These are phyloP conservation scores for Chenopodium quinoa DNA, from an alignment of 148 eudicot species.

Conservation along the genomic window DNA sequence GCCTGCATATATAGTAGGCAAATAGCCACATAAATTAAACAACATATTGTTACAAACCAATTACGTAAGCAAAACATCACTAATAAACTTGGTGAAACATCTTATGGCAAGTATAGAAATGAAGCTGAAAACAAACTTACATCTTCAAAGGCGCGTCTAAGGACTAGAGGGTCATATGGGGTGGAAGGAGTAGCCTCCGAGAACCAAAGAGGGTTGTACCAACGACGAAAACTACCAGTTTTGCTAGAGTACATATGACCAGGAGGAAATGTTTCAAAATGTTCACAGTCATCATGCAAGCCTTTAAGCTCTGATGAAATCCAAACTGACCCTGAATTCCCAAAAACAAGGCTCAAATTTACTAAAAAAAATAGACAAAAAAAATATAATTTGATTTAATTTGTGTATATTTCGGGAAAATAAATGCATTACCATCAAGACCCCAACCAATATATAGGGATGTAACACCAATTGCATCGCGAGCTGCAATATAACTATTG, in stretches of 20 bases:
- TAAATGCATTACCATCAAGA: constrained; percentile 59
- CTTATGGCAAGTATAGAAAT: not conserved
- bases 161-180: constrained; percentile 77
- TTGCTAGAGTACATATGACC: constrained; percentile 88
- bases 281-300: constrained; percentile 82
- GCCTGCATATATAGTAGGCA: constrained; percentile 42
- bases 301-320: constrained; percentile 89
- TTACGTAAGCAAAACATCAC: not conserved
- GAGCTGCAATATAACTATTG: constrained; percentile 80
- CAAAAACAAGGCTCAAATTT: not conserved
- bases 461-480: constrained; percentile 90
- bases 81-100: not conserved
- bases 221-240: constrained; percentile 54
- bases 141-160: constrained; percentile 80
- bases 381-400: not conserved
- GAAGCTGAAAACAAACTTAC: constrained; percentile 30
- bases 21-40: no score
- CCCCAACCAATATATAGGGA: constrained; percentile 96
- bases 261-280: constrained; percentile 81
- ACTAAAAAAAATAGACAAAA: no score
- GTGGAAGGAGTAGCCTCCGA: constrained; percentile 71
- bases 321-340: constrained; percentile 72
- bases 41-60: no score
- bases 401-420: not conserved
- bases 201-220: constrained; percentile 95